Evolutionary conservation across 192 early-diverging fungal genomes (phyloP).

Genomic region (Phycomyces nitens): DNA sequence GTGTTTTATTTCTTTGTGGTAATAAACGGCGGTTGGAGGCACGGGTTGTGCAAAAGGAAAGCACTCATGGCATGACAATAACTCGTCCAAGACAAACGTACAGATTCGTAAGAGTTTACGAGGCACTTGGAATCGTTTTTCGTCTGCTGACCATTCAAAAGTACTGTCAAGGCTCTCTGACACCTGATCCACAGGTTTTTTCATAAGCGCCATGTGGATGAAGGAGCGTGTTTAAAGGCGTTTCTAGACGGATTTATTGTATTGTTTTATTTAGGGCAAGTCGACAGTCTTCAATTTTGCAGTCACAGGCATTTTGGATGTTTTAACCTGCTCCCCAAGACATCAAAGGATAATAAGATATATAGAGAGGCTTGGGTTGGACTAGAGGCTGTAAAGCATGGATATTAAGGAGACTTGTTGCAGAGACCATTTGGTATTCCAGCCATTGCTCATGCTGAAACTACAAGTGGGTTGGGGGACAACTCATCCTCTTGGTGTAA

Average conservation of each 20-base stretch:
- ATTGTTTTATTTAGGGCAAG: background rate
- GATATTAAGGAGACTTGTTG: too few species aligned
- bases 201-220: background rate
- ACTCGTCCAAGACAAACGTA: constrained; percentile 22
- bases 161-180: background rate
- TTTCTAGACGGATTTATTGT: background rate
- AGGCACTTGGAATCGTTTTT: background rate
- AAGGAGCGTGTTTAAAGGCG: background rate
- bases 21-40: constrained; percentile 33
- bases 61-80: constrained; percentile 23
- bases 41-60: constrained; percentile 34
- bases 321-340: background rate
- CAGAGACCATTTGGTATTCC: too few species aligned
- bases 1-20: constrained; percentile 44
- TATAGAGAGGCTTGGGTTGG: too few species aligned
- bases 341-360: too few species aligned
- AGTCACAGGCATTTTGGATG: background rate
- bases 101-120: constrained; percentile 4
- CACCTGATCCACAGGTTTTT: background rate
- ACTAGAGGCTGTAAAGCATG: too few species aligned
- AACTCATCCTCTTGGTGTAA: too few species aligned
- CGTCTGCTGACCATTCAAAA: background rate
- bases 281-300: background rate
- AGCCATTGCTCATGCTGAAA: too few species aligned
- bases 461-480: too few species aligned